Conservation (phyloP, 164 flowering plant species). For the Liriodendron chinense region DNA sequence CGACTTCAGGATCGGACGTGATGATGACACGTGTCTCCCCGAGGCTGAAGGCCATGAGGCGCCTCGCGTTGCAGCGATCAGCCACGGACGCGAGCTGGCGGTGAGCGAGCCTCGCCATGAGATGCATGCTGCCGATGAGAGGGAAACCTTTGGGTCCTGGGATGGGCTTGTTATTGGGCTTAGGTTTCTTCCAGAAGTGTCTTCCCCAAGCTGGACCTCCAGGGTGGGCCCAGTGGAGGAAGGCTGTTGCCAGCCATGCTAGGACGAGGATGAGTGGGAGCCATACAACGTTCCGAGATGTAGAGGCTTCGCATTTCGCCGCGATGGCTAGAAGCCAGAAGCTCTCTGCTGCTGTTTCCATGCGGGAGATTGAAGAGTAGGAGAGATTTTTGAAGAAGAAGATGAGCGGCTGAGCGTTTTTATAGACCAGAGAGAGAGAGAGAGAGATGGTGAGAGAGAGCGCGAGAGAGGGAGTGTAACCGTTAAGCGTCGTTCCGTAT, state of each 20-base stretch:
- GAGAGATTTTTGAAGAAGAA: not conserved
- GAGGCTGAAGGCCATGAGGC: conserved; percentile 47
- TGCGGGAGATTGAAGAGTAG: not conserved
- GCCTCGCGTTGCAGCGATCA: conserved; percentile 14
- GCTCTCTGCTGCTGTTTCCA: conserved; percentile 30
- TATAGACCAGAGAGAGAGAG: not conserved
- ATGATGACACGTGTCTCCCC: conserved; percentile 39
- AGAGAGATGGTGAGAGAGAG: not conserved
- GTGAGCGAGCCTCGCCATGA: conserved; percentile 36
- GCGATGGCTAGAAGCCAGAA: conserved; percentile 38
- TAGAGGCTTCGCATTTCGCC: conserved; percentile 31
- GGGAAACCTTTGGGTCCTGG: conserved; percentile 48
- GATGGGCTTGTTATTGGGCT: conserved; percentile 7
- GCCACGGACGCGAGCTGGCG: conserved; percentile 33
- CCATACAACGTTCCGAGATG: conserved; percentile 11
- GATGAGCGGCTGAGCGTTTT: not conserved
- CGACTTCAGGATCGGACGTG: conserved; percentile 38
- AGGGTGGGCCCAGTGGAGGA: conserved; percentile 40
- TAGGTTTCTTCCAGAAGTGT: conserved; percentile 10
- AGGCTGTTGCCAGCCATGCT: conserved; percentile 21
- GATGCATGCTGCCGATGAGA: conserved; percentile 36
- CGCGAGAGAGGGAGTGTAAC: not conserved
- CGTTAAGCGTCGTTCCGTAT: conserved; percentile 2
- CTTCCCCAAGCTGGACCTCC: conserved; percentile 75
- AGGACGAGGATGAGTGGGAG: conserved; percentile 10